Evolutionary conservation across 768 basidiomycete genomes (phyloP).

Genomic region (Lyophyllum atratum): DNA sequence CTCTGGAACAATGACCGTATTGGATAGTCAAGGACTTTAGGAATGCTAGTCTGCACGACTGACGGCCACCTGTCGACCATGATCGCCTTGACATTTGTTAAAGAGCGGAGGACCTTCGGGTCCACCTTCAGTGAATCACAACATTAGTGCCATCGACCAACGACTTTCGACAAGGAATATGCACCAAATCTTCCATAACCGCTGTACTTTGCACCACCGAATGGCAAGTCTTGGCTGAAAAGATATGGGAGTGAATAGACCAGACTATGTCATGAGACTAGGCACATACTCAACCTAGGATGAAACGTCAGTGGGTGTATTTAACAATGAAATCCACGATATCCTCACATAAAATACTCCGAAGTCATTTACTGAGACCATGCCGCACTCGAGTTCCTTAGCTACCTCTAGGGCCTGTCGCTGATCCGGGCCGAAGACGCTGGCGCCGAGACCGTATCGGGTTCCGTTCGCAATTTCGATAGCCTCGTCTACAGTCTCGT

Average conservation of each 20-base stretch:
- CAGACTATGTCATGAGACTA: conserved; percentile 10
- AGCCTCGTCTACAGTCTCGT: conserved; percentile 82
- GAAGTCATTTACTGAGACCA: conserved; percentile 98
- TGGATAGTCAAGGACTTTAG: conserved; percentile 84
- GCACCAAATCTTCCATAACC: conserved; percentile 93
- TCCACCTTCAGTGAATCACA: conserved; percentile 59
- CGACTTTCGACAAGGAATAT: conserved; percentile 19
- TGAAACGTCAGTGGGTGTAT: conserved; percentile 1
- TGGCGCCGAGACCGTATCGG: conserved; percentile 88
- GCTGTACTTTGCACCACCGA: conserved; percentile 89
- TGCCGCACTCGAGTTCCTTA: conserved; percentile 83
- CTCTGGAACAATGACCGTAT: conserved; percentile 70
- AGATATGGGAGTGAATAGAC: conserved; percentile 13
- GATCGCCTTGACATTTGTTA: conserved; percentile 89
- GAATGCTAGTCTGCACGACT: conserved; percentile 82
- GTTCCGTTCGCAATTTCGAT: conserved; percentile 88
- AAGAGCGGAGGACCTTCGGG: conserved; percentile 87
- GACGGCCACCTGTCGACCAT: conserved; percentile 86
- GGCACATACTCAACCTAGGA: conserved; percentile 64
- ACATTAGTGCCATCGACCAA: conserved; percentile 9
- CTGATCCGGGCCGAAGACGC: conserved; percentile 90
- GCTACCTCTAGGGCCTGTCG: conserved; percentile 80
- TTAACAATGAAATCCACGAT: background rate
- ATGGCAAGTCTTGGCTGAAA: conserved; percentile 83
- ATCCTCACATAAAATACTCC: conserved; percentile 79